Evolutionary conservation across 1,139 yeast species (phyloP).

Genomic region (Yamadazyma sp.): DNA sequence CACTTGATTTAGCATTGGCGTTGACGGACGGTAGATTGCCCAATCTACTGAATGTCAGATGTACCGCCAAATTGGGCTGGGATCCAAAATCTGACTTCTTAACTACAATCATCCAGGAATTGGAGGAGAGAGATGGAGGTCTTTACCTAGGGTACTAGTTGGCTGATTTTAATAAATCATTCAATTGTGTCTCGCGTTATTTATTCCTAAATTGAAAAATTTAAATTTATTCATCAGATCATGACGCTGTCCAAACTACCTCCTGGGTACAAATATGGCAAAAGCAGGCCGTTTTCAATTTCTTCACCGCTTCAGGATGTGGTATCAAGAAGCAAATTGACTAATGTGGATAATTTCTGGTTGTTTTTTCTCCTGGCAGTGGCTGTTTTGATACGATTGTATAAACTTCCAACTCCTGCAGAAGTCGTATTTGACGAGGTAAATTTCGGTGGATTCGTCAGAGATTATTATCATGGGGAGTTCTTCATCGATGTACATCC

Average conservation of each 20-base stretch:
- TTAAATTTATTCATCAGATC: background rate
- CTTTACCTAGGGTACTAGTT: constrained; percentile 43
- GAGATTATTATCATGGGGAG: constrained; percentile 57
- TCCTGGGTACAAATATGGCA: constrained; percentile 23
- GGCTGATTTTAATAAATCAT: no score
- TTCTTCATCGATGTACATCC: constrained; percentile 65
- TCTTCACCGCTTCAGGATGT: constrained; percentile 9
- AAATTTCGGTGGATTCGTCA: constrained; percentile 44
- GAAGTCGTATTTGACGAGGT: constrained; percentile 94
- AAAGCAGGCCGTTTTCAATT: constrained; percentile 15
- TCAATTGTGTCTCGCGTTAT: background rate
- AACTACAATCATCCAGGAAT: constrained; percentile 33
- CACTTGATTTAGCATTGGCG: constrained; percentile 86
- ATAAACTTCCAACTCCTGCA: constrained; percentile 63
- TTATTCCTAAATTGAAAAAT: background rate
- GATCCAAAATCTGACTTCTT: constrained; percentile 73
- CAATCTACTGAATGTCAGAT: constrained; percentile 55
- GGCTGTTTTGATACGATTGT: constrained; percentile 42
- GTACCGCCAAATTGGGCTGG: constrained; percentile 88
- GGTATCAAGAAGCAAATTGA: constrained; percentile 5
- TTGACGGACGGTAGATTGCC: constrained; percentile 78
- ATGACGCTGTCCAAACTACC: constrained; percentile 16
- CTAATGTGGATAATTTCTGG: constrained; percentile 22
- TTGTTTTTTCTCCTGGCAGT: constrained; percentile 22
- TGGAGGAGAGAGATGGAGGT: constrained; percentile 46